Evolutionary conservation across 129 eudicot genomes (phyloP), one percentile per base, ranked within the genome.

Genomic region (Flaveria sonorensis): DNA sequence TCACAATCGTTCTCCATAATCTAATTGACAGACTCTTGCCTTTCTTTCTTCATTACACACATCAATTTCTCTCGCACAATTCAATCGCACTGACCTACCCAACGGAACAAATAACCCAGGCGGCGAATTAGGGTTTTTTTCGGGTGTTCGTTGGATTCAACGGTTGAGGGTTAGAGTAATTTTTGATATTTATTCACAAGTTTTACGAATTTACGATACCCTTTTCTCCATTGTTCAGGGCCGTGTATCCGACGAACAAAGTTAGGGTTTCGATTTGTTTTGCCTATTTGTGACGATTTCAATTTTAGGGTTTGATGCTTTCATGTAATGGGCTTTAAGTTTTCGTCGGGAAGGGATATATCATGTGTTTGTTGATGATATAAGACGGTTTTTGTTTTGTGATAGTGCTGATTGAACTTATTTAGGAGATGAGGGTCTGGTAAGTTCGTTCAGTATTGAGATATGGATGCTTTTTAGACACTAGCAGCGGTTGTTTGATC

Each of bases 301-400:
- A 32, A 70, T 77, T 78, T 32, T 83, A 84, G 86, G 90, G 88
- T 84, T 86, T 81, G 90, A 79, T 81, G 73, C 2, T 72, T 60
- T 21, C 45, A 2, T 42, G 67, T 68, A 63, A 81, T 77, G 87
- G 83, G 71, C 10, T 19, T 64, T 85, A 57, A 61, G 65, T 47
- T 18, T 32, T 79, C 28, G 75, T 74, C 76, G 39, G 62, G 28
- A 75, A 70, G 75, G 83, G 76, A 21, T 67, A 70, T 80, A 68
- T 50, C 52, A 64, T 76, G 75, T 19, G 79, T 19, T 46, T 71
- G 57, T 76, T 18, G 73, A 57, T 62, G 68, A 78, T 78, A 70
- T 40, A 82, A 61, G 56, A 62, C 77, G 51, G 82, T 46, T 76
- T 52, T 68, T 13, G 2, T 76, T 50, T 68, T 47, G 32, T 52